A percentile compares a stretch with the other conserved stretches of the same genome.
phyloP scores from a whole-genome alignment of 129 eudicot genomes.

The Lactuca saligna region DNA sequence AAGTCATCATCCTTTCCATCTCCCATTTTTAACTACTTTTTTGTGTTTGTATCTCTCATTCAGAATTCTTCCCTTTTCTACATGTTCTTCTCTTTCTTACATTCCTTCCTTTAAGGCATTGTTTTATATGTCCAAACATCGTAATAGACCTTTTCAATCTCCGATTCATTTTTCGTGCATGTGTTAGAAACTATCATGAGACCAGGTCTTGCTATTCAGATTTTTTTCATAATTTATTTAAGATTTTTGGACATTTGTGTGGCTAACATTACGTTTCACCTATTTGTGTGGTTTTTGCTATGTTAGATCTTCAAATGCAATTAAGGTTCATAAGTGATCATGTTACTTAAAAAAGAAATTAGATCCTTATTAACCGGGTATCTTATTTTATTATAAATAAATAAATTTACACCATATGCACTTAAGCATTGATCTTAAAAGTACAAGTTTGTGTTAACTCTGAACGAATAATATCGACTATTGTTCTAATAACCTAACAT shows the following conservation, averaged over 20 bases:
- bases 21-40: slow-evolving; percentile 36
- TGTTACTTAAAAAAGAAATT: too few relatives aligned
- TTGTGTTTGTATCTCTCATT: background rate
- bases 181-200: background rate
- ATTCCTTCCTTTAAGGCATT: slow-evolving; percentile 10
- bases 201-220: background rate
- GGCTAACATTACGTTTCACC: background rate
- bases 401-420: too few relatives aligned
- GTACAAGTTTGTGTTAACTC: too few relatives aligned
- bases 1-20: slow-evolving; percentile 47
- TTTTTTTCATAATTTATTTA: background rate
- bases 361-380: too few relatives aligned
- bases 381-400: too few relatives aligned
- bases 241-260: background rate
- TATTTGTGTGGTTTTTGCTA: background rate
- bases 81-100: background rate
- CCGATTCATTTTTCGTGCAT: background rate
- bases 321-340: too few relatives aligned
- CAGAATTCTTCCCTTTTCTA: background rate
- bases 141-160: slow-evolving; percentile 17
- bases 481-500: too few relatives aligned
- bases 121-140: slow-evolving; percentile 15
- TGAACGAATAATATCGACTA: too few relatives aligned
- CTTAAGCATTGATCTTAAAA: too few relatives aligned
- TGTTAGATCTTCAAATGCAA: background rate